Evolutionary conservation across 495 filamentous ascomycete genomes (phyloP).

Genomic region (Entonaema liquescens): DNA sequence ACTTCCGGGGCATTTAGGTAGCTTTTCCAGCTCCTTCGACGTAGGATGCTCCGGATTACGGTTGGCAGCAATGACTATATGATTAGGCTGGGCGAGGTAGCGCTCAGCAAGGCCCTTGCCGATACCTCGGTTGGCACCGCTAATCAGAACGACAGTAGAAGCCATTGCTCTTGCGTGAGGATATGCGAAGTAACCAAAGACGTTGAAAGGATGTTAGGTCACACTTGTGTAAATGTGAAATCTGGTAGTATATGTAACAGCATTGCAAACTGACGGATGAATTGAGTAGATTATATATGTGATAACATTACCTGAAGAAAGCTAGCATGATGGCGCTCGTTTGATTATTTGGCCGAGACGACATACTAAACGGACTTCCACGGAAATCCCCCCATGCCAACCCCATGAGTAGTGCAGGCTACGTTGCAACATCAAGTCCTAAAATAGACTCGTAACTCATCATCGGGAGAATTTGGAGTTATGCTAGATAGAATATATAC

Average conservation of each 20-base stretch:
- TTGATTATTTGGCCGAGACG: background rate
- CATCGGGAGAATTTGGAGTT: too few species aligned
- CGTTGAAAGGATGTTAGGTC: background rate
- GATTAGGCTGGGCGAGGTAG: constrained; percentile 41
- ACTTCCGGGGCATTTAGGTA: constrained; percentile 1
- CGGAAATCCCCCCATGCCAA: background rate
- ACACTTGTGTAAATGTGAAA: background rate
- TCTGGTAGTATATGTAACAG: background rate
- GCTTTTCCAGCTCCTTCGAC: background rate
- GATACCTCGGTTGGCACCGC: constrained; percentile 45
- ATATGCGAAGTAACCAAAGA: background rate
- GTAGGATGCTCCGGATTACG: constrained; percentile 38
- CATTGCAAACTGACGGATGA: background rate
- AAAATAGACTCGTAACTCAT: too few species aligned
- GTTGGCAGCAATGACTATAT: constrained; percentile 47
- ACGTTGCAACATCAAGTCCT: too few species aligned
- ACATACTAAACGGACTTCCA: background rate
- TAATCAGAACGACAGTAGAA: constrained; percentile 32
- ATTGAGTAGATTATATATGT: background rate
- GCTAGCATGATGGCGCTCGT: background rate
- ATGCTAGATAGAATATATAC: too few species aligned
- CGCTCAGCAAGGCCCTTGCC: constrained; percentile 39
- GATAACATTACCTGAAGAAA: background rate
- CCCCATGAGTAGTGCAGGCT: too few species aligned
- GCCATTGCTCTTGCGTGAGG: background rate